A percentile compares a stretch with the other conserved stretches of the same genome.
Evolutionary conservation across 1,284 basidiomycete species (phyloP).

Genomic region (Leccinum subrobustum): DNA sequence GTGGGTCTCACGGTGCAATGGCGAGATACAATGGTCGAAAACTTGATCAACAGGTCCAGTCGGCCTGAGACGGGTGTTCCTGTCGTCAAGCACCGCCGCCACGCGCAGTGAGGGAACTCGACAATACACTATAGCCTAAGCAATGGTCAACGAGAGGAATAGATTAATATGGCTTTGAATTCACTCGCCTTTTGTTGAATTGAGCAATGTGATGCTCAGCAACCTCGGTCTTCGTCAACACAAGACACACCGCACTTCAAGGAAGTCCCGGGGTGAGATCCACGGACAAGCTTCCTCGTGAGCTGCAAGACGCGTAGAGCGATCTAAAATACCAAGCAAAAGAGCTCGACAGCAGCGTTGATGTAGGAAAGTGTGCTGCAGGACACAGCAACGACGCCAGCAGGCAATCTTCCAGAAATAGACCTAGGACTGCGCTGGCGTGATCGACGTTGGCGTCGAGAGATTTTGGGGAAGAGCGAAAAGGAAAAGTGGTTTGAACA

Average conservation of each 20-base stretch:
- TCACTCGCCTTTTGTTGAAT: constrained; percentile 39
- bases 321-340: constrained; percentile 57
- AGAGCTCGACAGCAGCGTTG: constrained; percentile 46
- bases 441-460: constrained; percentile 31
- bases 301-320: constrained; percentile 50
- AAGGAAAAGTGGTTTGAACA: constrained; percentile 31
- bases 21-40: constrained; percentile 38
- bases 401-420: constrained; percentile 61
- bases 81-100: constrained; percentile 48
- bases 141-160: constrained; percentile 8
- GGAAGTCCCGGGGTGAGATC: constrained; percentile 34
- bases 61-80: constrained; percentile 58
- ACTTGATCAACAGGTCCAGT: constrained; percentile 47
- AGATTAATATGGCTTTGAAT: neutral
- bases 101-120: constrained; percentile 39
- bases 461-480: constrained; percentile 39
- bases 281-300: constrained; percentile 30
- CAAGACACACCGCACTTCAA: constrained; percentile 54
- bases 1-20: constrained; percentile 40
- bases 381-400: constrained; percentile 53
- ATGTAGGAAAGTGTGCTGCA: constrained; percentile 42
- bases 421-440: constrained; percentile 33
- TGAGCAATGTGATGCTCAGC: constrained; percentile 38
- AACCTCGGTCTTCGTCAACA: constrained; percentile 35
- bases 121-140: constrained; percentile 13